Percentiles rank a stretch among this genome's conserved stretches.
These are phyloP conservation scores for Rhizopogon vinicolor DNA, from an alignment of 768 basidiomycete genomes.

Conservation along the genomic window DNA sequence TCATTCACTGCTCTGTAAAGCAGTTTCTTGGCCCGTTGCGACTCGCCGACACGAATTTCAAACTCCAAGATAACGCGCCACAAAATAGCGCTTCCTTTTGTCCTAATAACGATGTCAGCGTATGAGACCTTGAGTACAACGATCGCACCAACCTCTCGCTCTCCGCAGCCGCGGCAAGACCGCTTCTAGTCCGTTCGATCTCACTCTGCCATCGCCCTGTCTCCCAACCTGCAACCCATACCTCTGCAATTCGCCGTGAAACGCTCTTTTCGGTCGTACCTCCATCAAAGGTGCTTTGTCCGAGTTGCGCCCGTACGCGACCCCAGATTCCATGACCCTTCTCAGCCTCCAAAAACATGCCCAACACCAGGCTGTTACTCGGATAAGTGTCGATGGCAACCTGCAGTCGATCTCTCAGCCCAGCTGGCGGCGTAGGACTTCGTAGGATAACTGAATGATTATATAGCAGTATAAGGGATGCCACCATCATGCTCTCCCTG, in stretches of 20 bases:
- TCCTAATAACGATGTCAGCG: constrained; percentile 38
- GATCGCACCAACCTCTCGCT: constrained; percentile 53
- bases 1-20: constrained; percentile 72
- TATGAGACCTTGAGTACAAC: neutral
- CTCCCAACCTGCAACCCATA: constrained; percentile 83
- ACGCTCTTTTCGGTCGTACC: constrained; percentile 49
- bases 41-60: constrained; percentile 60
- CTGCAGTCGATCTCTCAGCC: constrained; percentile 55
- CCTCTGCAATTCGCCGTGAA: constrained; percentile 55
- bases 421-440: constrained; percentile 50
- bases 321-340: constrained; percentile 80
- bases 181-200: constrained; percentile 63
- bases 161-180: constrained; percentile 57
- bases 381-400: constrained; percentile 55
- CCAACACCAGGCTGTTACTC: constrained; percentile 66
- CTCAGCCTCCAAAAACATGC: constrained; percentile 72
- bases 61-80: constrained; percentile 78
- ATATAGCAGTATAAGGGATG: constrained; percentile 57
- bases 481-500: constrained; percentile 52
- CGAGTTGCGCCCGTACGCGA: constrained; percentile 51
- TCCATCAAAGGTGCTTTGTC: constrained; percentile 34
- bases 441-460: constrained; percentile 50
- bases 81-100: constrained; percentile 56
- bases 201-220: constrained; percentile 66
- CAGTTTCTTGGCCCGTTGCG: constrained; percentile 62